Evolutionary conservation across 2,329 filamentous ascomycete genomes (phyloP), one percentile per base, ranked within the genome.

Genomic region (Dactylellina sp.): DNA sequence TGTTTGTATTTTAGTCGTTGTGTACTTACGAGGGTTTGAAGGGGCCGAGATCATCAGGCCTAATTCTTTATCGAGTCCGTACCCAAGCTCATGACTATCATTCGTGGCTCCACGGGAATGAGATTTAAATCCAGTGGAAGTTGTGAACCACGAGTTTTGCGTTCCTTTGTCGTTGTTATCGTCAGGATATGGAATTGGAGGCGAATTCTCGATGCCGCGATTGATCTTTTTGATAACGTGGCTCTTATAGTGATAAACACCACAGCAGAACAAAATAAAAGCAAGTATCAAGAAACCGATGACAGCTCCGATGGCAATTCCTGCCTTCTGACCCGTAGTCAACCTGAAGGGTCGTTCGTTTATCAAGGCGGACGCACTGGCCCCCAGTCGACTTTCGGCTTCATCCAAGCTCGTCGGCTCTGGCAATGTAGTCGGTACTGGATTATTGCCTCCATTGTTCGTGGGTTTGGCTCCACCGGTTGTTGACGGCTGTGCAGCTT

Each of bases 21-120:
- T 61, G 55, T 66, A 66, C 70, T 74, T 66, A 60, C 61, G 70
- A 52, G 70, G 59, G 70, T 74, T 60, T 66, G 70, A 65, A 59
- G 68, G 68, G 55, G 60, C 49, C 55, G 70, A 74, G 18, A 74
- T 74, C 70, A 74, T 74, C 55, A 74, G 61, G 46, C 70, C 70
- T 66, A 74, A 24, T 65, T 74, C 70, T 74, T 74, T 74, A 46
- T 74, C 70, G 49, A 62, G 53, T 61, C 70, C 70, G 56, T 74
- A 74, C 70, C 70, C 70, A 53, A 74, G 24, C 63, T 74, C 70
- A 74, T 74, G 70, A 66, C 47, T 66, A 46, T 72, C 68, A 66
- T 74, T 74, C 25, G 70, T 66, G 40, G 55, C 28, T 61, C 61
- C 61, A 66, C 70, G 70, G 28, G 57, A 44, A 39, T 61, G 53